phyloP scores from a whole-genome alignment of 2,329 filamentous ascomycete species.

The Colletotrichum sansevieriae region DNA sequence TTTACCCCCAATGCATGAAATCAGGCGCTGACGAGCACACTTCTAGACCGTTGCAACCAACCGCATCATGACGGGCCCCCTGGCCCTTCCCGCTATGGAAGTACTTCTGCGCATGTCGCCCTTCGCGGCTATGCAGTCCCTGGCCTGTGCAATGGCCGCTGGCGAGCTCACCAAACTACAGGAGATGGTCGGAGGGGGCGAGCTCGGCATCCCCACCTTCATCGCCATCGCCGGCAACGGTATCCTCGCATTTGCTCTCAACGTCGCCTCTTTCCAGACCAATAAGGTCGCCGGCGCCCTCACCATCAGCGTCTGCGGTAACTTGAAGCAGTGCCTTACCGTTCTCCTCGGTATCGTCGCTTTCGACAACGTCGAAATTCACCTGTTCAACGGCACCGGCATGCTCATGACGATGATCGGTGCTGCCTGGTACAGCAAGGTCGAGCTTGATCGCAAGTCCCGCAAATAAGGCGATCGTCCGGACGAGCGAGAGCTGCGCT shows the following conservation, averaged over 20 bases:
- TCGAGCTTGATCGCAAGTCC: constrained; percentile 64
- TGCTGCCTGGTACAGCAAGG: constrained; percentile 69
- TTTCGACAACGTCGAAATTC: constrained; percentile 62
- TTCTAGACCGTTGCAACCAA: constrained; percentile 71
- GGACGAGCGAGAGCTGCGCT: constrained; percentile 21
- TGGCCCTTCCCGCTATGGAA: constrained; percentile 70
- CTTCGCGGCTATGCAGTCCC: constrained; percentile 67
- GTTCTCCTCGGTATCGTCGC: constrained; percentile 66
- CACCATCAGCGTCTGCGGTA: constrained; percentile 71
- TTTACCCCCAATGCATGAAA: constrained; percentile 13
- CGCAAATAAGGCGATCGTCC: constrained; percentile 35
- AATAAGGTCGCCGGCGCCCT: constrained; percentile 70
- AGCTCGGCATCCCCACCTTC: constrained; percentile 52
- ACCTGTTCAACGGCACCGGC: constrained; percentile 66
- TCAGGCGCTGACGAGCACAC: constrained; percentile 22
- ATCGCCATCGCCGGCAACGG: constrained; percentile 64
- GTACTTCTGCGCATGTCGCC: constrained; percentile 74
- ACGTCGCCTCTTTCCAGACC: constrained; percentile 69
- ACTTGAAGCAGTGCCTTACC: constrained; percentile 70
- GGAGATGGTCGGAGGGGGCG: constrained; percentile 51
- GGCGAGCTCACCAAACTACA: constrained; percentile 64
- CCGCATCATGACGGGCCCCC: constrained; percentile 72
- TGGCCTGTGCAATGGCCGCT: constrained; percentile 63
- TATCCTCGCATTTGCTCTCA: constrained; percentile 66
- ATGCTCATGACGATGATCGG: constrained; percentile 68